Conservation (phyloP, 2,329 filamentous ascomycete genomes). For the Neopestalotiopsis clavispora region DNA sequence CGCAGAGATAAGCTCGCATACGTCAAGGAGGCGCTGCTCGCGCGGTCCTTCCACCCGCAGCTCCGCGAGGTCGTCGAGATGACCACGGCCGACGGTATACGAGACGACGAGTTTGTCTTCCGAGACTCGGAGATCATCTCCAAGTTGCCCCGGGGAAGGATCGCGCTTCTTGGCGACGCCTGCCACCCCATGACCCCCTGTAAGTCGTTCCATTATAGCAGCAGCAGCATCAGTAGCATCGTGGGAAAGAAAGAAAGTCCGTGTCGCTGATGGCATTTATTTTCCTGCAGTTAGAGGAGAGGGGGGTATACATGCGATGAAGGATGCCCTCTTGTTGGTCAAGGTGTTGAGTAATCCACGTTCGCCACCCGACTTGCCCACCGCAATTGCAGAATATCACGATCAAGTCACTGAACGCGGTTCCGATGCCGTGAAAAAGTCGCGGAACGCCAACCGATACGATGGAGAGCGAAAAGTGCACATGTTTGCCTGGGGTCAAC, state of each 20-base stretch:
- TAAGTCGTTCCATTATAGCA: conserved; percentile 30
- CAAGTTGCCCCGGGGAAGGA: conserved; percentile 37
- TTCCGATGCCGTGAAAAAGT: not conserved
- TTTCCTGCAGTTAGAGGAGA: conserved; percentile 46
- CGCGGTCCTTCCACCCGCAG: conserved; percentile 22
- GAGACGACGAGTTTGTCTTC: conserved; percentile 10
- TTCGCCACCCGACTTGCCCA: not conserved
- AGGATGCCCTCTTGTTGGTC: conserved; percentile 37
- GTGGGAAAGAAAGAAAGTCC: not conserved
- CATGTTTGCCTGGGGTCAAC: conserved; percentile 4
- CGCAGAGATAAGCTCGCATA: conserved; percentile 57
- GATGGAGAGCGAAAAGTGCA: not conserved
- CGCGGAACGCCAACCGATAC: not conserved
- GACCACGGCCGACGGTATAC: conserved; percentile 22
- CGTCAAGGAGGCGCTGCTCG: conserved; percentile 19
- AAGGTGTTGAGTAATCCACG: not conserved
- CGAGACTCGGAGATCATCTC: conserved; percentile 21
- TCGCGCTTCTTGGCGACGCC: conserved; percentile 49
- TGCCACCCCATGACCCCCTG: conserved; percentile 53
- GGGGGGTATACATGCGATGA: conserved; percentile 50
- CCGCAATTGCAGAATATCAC: conserved; percentile 7
- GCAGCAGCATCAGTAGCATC: not conserved
- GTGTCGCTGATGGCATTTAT: not conserved
- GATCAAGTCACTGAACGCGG: conserved; percentile 8
- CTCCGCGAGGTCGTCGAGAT: conserved; percentile 27